Evolutionary conservation across 106 monocot species (phyloP), one percentile per base, ranked within the genome.

Genomic region (Acorus gramineus): DNA sequence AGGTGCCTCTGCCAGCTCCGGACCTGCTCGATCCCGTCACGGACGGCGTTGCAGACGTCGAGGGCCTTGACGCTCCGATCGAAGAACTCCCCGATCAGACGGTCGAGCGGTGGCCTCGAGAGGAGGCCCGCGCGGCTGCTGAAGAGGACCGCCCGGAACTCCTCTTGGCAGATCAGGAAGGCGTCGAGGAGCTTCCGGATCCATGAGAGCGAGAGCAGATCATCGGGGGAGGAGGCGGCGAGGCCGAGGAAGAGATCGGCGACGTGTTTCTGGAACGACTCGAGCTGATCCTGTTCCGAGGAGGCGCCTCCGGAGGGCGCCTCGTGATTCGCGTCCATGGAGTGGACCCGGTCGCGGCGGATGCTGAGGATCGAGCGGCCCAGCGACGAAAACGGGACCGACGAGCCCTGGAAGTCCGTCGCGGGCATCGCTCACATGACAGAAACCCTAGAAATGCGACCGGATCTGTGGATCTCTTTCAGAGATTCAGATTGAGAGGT

Each of bases 41-140:
- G 80, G 52, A 87, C 50, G 53, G 87, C 87, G 62, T 83, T 87
- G 74, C 80, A 84, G 65, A 87, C 56, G 11, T 87, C 87, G 62
- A 87, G 84, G 6, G 84, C 80, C 66, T 83, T 84, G 47, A 87
- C 80, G 44, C 66, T 68, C 14, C 84, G 80, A 9, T 84, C 87
- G 68, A 78, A 81, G 80, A 80, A 84, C 74, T 87, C 87, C 14
- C 49, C 6, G 53, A 84, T 13, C 28, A 76, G 47, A 4, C 83
- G 78, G 56, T 87, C 86, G 43, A 80, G 46, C 1, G 75, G 78
- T n/a, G 76, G 73, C 2, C 64, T 72, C 49, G 65, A 60, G 45
- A 63, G 64, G 53, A 58, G 8, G 56, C 49, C 8, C 2, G 14
- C 45, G 67, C 49, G 14, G 63, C 46, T 28, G 28, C 28, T 57